Percentiles rank a stretch among this genome's conserved stretches.
Conservation (phyloP, 2,329 filamentous ascomycete genomes). For the Exophiala oligosperma region DNA sequence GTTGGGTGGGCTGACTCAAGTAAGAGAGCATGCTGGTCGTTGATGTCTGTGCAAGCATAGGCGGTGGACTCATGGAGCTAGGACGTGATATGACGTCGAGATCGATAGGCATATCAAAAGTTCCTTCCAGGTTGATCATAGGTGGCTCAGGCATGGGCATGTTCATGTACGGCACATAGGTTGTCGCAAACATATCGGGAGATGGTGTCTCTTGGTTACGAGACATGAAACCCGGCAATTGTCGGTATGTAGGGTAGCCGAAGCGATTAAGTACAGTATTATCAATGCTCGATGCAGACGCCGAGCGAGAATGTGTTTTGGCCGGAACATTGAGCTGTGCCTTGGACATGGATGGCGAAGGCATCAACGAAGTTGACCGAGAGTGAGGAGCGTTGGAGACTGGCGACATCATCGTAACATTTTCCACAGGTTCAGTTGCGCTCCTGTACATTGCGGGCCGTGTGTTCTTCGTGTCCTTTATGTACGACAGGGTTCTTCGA, state of each 20-base stretch:
- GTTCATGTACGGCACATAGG: constrained; percentile 30
- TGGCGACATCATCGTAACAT: constrained; percentile 47
- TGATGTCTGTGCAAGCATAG: constrained; percentile 32
- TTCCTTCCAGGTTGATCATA: constrained; percentile 43
- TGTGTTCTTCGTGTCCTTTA: constrained; percentile 53
- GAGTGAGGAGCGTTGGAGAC: constrained; percentile 38
- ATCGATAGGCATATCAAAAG: constrained; percentile 28
- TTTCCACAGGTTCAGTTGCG: constrained; percentile 47
- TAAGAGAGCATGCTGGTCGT: constrained; percentile 75
- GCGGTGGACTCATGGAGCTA: constrained; percentile 44
- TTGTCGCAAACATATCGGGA: constrained; percentile 32
- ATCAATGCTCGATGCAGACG: constrained; percentile 69
- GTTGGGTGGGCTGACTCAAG: constrained; percentile 76
- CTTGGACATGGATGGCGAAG: constrained; percentile 23
- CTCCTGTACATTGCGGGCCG: constrained; percentile 47
- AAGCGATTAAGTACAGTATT: constrained; percentile 66
- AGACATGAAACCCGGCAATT: constrained; percentile 62
- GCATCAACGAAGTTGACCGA: constrained; percentile 27
- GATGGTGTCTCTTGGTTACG: constrained; percentile 41
- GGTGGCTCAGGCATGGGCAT: constrained; percentile 27
- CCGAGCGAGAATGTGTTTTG: constrained; percentile 55
- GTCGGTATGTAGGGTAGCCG: constrained; percentile 82
- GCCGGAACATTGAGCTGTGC: constrained; percentile 39
- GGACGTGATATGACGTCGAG: constrained; percentile 37
- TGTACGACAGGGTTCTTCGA: constrained; percentile 37